Conservation (phyloP, 225 moss, liverwort and hornwort species). For the Pseudisothecium myosuroides region DNA sequence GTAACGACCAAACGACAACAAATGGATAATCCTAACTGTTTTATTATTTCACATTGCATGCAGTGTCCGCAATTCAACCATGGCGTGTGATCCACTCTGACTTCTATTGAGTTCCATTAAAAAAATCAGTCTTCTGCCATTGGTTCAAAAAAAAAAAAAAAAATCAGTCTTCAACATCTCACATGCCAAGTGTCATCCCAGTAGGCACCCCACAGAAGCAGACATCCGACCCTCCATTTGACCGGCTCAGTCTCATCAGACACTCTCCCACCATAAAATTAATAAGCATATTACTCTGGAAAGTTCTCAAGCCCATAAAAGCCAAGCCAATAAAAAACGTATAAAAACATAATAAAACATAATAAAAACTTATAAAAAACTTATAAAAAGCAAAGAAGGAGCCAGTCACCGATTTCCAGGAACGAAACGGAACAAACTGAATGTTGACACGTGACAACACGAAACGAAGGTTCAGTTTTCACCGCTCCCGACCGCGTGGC, state of each 20-base stretch:
- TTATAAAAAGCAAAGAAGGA: not conserved
- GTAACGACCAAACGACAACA: not conserved
- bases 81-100: not conserved
- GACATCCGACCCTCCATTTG: not conserved
- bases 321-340: not conserved
- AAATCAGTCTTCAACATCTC: not conserved
- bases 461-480: not conserved
- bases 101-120: not conserved
- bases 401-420: too few relatives aligned
- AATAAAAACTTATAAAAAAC: too few relatives aligned
- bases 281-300: not conserved
- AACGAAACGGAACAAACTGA: not conserved
- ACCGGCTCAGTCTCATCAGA: too few relatives aligned
- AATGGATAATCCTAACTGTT: not conserved
- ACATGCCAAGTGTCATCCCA: not conserved
- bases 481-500: slow-evolving; percentile 7
- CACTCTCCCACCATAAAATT: not conserved
- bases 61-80: not conserved
- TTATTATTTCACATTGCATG: not conserved
- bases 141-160: too few relatives aligned
- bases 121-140: too few relatives aligned
- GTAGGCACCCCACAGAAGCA: not conserved
- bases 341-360: not conserved
- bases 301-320: not conserved
- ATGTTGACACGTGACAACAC: not conserved